Conservation (phyloP, 2,329 filamentous ascomycete species). For the Achaetomium macrosporum region DNA sequence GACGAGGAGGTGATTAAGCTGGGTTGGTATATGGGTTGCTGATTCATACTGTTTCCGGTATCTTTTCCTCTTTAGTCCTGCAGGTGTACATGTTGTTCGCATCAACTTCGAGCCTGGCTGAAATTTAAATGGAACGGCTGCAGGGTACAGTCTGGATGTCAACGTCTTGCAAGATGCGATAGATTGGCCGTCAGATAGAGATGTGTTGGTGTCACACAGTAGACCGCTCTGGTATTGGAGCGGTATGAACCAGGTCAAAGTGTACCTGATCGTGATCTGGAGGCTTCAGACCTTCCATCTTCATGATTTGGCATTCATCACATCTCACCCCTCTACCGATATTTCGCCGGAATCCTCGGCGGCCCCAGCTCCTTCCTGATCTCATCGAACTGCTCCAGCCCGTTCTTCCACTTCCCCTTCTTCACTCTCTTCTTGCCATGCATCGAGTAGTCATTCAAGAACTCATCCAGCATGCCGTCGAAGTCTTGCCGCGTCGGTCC, state of each 20-base stretch:
- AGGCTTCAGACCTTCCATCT: no score
- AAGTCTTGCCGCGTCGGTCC: slow-evolving; percentile 73
- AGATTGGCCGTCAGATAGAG: no score
- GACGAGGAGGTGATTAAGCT: slow-evolving; percentile 5
- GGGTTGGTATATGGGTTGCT: slow-evolving; percentile 15
- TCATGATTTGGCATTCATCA: neutral
- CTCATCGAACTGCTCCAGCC: slow-evolving; percentile 86
- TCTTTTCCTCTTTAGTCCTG: neutral
- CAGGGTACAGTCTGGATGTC: no score
- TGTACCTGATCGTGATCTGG: no score
- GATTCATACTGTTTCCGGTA: neutral
- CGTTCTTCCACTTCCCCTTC: slow-evolving; percentile 73
- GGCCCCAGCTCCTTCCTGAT: slow-evolving; percentile 75
- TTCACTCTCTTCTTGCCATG: slow-evolving; percentile 69
- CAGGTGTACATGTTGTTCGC: neutral
- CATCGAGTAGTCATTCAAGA: slow-evolving; percentile 68
- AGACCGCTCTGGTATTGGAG: neutral
- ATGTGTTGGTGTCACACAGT: no score
- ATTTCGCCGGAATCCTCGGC: slow-evolving; percentile 49
- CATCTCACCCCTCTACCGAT: slow-evolving; percentile 1
- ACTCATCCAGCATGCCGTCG: slow-evolving; percentile 87
- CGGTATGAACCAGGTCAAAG: no score
- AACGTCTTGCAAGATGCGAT: no score
- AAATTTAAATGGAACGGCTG: no score
- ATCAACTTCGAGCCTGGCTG: no score